Base-by-base conservation (phyloP, 169 alveolate genomes). In the Plasmodium billcollinsi region DNA sequence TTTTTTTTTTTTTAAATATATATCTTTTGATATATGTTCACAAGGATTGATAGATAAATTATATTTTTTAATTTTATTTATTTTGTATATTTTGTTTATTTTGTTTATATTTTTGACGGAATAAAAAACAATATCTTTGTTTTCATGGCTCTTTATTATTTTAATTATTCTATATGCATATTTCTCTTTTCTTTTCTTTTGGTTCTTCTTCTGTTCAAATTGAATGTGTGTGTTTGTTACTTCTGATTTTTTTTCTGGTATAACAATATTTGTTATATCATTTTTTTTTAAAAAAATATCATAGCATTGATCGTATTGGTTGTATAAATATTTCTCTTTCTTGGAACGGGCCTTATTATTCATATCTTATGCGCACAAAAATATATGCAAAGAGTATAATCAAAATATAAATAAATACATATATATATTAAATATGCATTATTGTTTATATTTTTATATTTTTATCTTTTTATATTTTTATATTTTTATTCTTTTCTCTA, bases 221-320 rank as follows among this genome's bases (percentile, higher is more conserved):
- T 83, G 24, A 0, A 70, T 83, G 12, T 21, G 5, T n/a, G 43
- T 45, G 9, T 49, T 56, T 39, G 11, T 39, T 69, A 26, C 33
- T 18, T 15, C 24, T 29, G 49, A 18, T 70, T 24, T 29, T 14
- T 29, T 29, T 29, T 20, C 20, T 33, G 70, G 47, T 47, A 69
- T 29, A 62, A 14, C 15, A n/a, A 71, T 21, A 83, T 83, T 83
- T 15, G 43, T 70, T 62, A 70, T 70, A n/a, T 59, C 56, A 39
- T 72, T 71, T 21, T 50, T 78, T 59, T 59, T 78, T 14, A 78
- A 26, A 14, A 78, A 43, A 39, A 78, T 78, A 33, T 78, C 59
- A 33, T 50, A 78, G 5, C 62, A 33, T 21, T 49, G n/a, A 12
- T 58, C 66, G 20, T 65, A 66, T 49, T 78, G 78, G 52, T 49